Base-by-base conservation (phyloP, 164 flowering plant genomes). In the Pachysandra terminalis region DNA sequence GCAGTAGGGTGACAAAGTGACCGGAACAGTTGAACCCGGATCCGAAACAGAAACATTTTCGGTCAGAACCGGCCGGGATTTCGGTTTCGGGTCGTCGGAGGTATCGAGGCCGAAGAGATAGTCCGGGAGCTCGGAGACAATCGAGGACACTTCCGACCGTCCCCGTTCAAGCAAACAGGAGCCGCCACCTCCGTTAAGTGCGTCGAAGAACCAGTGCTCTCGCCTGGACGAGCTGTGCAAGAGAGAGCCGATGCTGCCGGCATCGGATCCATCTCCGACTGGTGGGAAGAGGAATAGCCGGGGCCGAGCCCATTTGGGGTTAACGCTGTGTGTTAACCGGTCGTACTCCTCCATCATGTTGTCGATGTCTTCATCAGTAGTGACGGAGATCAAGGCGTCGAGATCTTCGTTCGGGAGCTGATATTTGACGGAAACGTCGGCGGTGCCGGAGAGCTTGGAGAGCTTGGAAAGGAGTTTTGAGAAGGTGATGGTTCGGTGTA, bases 391-490 rank as follows among this genome's bases (percentile, higher is more conserved):
- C 40, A 95, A 74, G 22, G 97, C 84, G 68, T 95, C 98, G 0
- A 95, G 90, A 23, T 95, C 98, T 66, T 95, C 97, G 61, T 79
- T 90, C 0, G 99, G 99, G n/a, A 95, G 91, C 80, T 95, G 99
- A 70, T 95, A 95, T 80, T 95, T 95, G 23, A 95, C 70, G 64
- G 79, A 75, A 32, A 90, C 19, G 32, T 83, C 78, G 35, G 75
- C 32, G 13, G 71, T 64, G 21, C 83, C 84, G 26, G 85, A 76
- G 57, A 88, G 79, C 68, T 85, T 86, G 22, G 97, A 72, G 10
- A 95, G 87, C 66, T 85, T 89, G 54, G 77, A 9, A 64, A 85
- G 79, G 64, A 92, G 81, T 49, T 79, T 51, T 0, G 89, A 51
- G 84, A 81, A 86, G 64, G 78, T 74, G 64, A 85, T 71, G 75